Evolutionary conservation across 225 moss, liverwort and hornwort species (phyloP).

Genomic region (Asterella californica): DNA sequence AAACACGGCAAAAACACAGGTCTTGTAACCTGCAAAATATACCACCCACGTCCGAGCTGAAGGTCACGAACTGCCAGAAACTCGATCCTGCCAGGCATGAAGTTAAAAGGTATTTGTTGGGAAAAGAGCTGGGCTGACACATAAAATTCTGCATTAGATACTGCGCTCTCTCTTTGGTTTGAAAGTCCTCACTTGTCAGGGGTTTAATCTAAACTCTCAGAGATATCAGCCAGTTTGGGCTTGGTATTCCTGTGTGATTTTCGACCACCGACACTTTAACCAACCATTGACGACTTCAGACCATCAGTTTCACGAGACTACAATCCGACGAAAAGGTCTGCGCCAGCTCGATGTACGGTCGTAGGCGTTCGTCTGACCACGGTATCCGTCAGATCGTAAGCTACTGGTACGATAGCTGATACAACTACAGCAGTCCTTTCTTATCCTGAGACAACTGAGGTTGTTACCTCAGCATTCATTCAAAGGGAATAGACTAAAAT

Average conservation of each 20-base stretch:
- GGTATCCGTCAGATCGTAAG: background rate
- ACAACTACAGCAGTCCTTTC: background rate
- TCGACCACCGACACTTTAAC: background rate
- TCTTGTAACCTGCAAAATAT: slow-evolving; percentile 44
- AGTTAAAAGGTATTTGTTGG: background rate
- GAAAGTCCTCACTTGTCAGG: background rate
- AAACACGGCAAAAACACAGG: slow-evolving; percentile 60
- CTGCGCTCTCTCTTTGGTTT: background rate
- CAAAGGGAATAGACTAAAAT: too few species aligned
- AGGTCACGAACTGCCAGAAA: background rate
- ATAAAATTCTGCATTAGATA: background rate
- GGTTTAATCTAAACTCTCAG: background rate
- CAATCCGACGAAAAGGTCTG: background rate
- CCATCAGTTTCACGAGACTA: background rate
- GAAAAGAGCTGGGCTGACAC: background rate
- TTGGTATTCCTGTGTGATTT: background rate
- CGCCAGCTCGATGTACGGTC: too few species aligned
- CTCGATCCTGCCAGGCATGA: background rate
- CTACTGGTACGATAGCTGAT: background rate
- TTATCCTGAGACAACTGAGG: background rate
- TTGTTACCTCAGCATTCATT: background rate
- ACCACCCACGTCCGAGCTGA: background rate
- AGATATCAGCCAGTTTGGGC: background rate
- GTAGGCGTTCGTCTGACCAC: too few species aligned
- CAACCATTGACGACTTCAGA: background rate